phyloP scores from a whole-genome alignment of 257 asterid species.

The Lantana camara region DNA sequence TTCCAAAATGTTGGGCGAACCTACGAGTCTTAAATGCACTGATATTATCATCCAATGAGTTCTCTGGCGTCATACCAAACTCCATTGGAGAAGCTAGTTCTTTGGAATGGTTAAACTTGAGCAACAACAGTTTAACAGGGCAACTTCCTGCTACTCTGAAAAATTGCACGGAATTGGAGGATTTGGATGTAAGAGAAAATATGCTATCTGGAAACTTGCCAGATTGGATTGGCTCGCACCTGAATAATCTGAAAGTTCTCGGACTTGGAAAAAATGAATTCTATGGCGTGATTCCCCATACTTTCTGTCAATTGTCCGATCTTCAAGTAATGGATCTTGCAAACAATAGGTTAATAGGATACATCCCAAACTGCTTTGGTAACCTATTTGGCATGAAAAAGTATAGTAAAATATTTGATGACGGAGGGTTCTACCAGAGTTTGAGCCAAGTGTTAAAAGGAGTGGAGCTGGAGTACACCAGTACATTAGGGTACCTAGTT shows the following conservation, averaged over 20 bases:
- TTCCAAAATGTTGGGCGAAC: too few species aligned
- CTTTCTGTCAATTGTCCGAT: not conserved
- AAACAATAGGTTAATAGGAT: slow-evolving; percentile 6
- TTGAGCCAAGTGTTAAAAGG: not conserved
- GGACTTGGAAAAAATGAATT: too few species aligned
- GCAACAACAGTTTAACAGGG: slow-evolving; percentile 8
- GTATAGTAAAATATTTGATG: too few species aligned
- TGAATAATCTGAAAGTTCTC: too few species aligned
- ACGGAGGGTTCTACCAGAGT: too few species aligned
- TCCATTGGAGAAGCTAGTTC: slow-evolving; percentile 3
- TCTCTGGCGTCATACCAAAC: slow-evolving; percentile 18
- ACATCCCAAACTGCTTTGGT: slow-evolving; percentile 15
- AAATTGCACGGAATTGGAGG: not conserved
- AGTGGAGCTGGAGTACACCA: not conserved
- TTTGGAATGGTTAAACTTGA: not conserved
- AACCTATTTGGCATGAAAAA: not conserved
- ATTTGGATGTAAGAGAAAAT: slow-evolving; percentile 9
- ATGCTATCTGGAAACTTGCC: not conserved
- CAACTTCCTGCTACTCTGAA: not conserved
- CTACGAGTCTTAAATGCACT: too few species aligned
- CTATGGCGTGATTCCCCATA: not conserved
- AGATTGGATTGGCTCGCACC: slow-evolving; percentile 8
- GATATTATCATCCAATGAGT: not conserved
- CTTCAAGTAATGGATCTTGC: slow-evolving; percentile 19
- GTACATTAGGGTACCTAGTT: not conserved